Conservation (phyloP, 495 filamentous ascomycete species). For the Neurospora sp. region DNA sequence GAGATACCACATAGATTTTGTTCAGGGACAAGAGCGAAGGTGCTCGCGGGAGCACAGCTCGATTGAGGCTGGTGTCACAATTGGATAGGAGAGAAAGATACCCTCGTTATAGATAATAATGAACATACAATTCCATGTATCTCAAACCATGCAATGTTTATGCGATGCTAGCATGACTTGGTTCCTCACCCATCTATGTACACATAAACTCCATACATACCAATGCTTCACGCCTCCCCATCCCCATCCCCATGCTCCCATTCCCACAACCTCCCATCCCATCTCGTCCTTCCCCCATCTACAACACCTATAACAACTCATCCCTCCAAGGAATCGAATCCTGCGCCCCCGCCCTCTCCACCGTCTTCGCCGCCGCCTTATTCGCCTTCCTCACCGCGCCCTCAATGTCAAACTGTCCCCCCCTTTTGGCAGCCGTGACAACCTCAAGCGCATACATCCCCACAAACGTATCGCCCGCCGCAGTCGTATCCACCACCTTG, state of each 20-base stretch:
- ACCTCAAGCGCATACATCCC: slow-evolving; percentile 72
- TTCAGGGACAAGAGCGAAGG: neutral
- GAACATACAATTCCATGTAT: neutral
- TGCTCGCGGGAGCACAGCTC: neutral
- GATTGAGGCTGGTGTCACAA: neutral
- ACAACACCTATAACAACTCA: slow-evolving; percentile 42
- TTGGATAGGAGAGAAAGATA: neutral
- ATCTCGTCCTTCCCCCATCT: neutral
- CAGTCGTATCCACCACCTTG: slow-evolving; percentile 84
- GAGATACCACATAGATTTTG: neutral
- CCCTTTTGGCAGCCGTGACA: slow-evolving; percentile 28
- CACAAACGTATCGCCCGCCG: slow-evolving; percentile 90
- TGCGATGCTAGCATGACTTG: neutral
- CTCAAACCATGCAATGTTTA: neutral
- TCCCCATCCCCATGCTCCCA: neutral
- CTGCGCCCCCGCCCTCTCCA: slow-evolving; percentile 74
- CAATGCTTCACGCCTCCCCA: neutral
- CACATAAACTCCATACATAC: neutral
- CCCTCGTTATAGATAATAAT: neutral
- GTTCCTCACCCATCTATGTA: neutral
- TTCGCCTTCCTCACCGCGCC: slow-evolving; percentile 59
- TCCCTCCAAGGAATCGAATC: slow-evolving; percentile 79
- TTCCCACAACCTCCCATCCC: neutral
- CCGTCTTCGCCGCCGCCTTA: slow-evolving; percentile 61
- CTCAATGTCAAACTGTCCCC: slow-evolving; percentile 39